Evolutionary conservation across 2,329 filamentous ascomycete species (phyloP), one percentile per base, ranked within the genome.

Genomic region (Stagonosporopsis chrysanthemi): DNA sequence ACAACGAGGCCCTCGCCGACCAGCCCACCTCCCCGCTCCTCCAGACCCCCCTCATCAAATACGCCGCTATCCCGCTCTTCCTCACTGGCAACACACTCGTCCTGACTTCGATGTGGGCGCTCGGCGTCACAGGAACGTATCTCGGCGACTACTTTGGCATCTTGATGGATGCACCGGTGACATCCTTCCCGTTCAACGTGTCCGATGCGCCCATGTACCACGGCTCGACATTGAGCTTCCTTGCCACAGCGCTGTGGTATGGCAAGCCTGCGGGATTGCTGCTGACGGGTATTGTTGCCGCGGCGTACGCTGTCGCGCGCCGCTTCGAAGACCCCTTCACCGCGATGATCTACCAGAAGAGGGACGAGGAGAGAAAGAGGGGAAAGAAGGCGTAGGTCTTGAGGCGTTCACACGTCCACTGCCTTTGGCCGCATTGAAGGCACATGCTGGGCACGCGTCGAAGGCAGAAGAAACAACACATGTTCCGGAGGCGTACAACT

Each of bases 141-240:
- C 83, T 99, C 33, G 95, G 95, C 68, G 95, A 99, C 81, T 99
- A 99, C 83, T 99, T 98, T 75, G 95, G 95, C 67, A 97, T 98
- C 76, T 83, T 99, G 65, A 96, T 97, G 92, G 94, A 98, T 75
- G 82, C 89, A 66, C 94, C 94, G 70, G 93, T 99, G 49, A 96
- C 92, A 12, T 90, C 91, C 14, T 99, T 99, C 75, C 95, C 95
- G 2, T 99, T 99, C 84, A 98, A 90, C 78, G 84, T 98, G 60
- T 93, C 89, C 52, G 86, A 87, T 64, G 90, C 92, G 49, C 95
- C 95, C 61, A 99, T 99, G 95, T 99, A 99, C 82, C 90, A 92
- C 81, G 95, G 95, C 56, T 92, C 89, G 61, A 95, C 94, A 23
- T 84, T 96, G 84, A 94, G 90, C 79, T 99, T 99, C 79, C 79